Evolutionary conservation across 192 early-diverging fungal species (phyloP).

Genomic region (Coemansia sp.): DNA sequence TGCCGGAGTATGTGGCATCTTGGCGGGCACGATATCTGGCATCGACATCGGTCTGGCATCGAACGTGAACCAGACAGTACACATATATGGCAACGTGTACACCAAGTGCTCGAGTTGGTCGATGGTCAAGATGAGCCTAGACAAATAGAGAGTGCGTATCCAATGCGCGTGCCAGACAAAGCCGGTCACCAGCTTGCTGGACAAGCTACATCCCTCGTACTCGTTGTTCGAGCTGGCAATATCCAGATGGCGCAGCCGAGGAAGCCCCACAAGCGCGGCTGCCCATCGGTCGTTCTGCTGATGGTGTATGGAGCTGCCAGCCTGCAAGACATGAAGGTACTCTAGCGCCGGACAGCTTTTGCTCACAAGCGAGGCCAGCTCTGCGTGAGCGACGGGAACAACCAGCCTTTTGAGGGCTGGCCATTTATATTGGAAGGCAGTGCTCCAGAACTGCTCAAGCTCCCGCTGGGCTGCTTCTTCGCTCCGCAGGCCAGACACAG

Average conservation of each 20-base stretch:
- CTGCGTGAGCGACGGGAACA: slow-evolving; percentile 30
- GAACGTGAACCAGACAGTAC: slow-evolving; percentile 47
- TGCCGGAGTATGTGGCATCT: neutral
- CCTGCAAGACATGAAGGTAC: slow-evolving; percentile 20
- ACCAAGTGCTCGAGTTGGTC: slow-evolving; percentile 16
- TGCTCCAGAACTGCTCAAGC: slow-evolving; percentile 28
- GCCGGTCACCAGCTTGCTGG: slow-evolving; percentile 15
- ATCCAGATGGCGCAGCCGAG: slow-evolving; percentile 20
- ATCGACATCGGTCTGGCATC: neutral
- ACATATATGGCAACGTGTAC: slow-evolving; percentile 31
- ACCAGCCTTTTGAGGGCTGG: slow-evolving; percentile 13
- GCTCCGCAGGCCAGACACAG: slow-evolving; percentile 30
- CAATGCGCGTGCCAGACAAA: slow-evolving; percentile 20
- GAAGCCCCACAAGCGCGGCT: slow-evolving; percentile 16
- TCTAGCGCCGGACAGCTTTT: slow-evolving; percentile 19
- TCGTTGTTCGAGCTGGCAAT: slow-evolving; percentile 51
- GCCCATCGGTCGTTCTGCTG: slow-evolving; percentile 36
- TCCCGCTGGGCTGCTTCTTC: slow-evolving; percentile 38
- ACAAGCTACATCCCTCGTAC: slow-evolving; percentile 41
- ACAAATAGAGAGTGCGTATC: slow-evolving; percentile 37
- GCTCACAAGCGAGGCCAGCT: slow-evolving; percentile 20
- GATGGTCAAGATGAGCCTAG: slow-evolving; percentile 24
- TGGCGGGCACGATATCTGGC: neutral
- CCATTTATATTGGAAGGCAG: slow-evolving; percentile 19
- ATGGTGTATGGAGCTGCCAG: slow-evolving; percentile 29